phyloP scores from a whole-genome alignment of 73 alveolate genomes.

The Paramecium tetraurelia region DNA sequence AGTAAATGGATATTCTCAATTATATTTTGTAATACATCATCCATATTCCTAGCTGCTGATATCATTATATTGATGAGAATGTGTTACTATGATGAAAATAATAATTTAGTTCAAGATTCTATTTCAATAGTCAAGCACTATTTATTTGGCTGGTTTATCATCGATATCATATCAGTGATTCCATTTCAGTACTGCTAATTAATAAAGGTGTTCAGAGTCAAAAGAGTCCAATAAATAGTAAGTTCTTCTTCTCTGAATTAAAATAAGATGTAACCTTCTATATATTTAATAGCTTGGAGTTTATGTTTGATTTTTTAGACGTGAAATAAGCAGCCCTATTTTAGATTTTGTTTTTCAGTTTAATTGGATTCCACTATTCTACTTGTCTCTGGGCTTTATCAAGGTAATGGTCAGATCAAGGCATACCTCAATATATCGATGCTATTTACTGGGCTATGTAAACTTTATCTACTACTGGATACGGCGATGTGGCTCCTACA shows the following conservation, averaged over 20 bases:
- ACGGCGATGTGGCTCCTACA: constrained; percentile 69
- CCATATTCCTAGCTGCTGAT: not conserved
- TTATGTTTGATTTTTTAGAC: not conserved
- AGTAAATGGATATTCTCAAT: not conserved
- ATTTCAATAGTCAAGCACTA: not conserved
- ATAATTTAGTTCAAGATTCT: not conserved
- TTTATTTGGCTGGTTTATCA: not conserved
- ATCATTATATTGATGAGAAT: not conserved
- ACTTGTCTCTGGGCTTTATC: constrained; percentile 33
- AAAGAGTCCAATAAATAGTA: not conserved
- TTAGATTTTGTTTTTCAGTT: not conserved
- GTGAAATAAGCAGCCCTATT: not conserved
- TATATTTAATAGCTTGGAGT: not conserved
- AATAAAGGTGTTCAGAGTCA: not conserved
- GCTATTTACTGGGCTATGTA: constrained; percentile 71
- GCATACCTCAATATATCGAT: constrained; percentile 35
- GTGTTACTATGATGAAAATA: not conserved
- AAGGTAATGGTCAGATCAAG: not conserved
- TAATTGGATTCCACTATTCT: not conserved
- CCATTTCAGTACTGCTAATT: not conserved
- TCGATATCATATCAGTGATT: not conserved
- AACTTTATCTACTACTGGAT: constrained; percentile 79
- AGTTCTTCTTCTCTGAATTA: not conserved
- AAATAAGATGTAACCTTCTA: not conserved
- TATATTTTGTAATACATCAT: not conserved